Evolutionary conservation across 2,329 filamentous ascomycete genomes (phyloP).

Genomic region (Tolypocladium ovalisporum): DNA sequence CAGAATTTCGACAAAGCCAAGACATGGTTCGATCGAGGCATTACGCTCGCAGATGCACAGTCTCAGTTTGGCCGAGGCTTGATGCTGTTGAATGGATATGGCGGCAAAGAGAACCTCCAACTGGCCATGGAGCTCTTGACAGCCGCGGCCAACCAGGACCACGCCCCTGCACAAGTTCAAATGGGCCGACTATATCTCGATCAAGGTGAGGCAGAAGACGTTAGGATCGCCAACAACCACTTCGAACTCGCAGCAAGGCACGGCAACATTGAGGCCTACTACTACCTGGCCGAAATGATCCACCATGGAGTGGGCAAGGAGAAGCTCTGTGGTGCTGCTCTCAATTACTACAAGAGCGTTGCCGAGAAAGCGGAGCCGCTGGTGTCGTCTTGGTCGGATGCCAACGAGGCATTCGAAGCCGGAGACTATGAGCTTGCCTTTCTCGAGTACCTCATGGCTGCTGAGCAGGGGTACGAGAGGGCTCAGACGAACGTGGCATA

Average conservation of each 20-base stretch:
- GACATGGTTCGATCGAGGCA: constrained; percentile 75
- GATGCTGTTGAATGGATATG: constrained; percentile 73
- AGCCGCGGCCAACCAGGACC: constrained; percentile 71
- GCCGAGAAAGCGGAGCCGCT: constrained; percentile 62
- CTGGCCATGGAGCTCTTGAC: constrained; percentile 69
- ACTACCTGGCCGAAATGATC: constrained; percentile 83
- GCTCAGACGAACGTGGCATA: constrained; percentile 86
- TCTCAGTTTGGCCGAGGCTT: constrained; percentile 78
- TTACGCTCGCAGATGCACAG: constrained; percentile 64
- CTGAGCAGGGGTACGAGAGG: constrained; percentile 84
- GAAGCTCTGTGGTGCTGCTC: constrained; percentile 64
- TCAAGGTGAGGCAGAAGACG: constrained; percentile 59
- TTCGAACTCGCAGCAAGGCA: constrained; percentile 80
- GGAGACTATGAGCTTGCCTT: constrained; percentile 74
- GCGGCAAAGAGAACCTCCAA: constrained; percentile 55
- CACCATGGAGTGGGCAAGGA: constrained; percentile 72
- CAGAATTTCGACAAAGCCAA: constrained; percentile 69
- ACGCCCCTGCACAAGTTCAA: constrained; percentile 69
- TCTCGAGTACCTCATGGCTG: constrained; percentile 73
- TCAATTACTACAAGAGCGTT: constrained; percentile 73
- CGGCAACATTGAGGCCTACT: constrained; percentile 78
- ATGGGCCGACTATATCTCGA: constrained; percentile 79
- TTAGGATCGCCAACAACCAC: constrained; percentile 70
- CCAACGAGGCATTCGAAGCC: constrained; percentile 69
- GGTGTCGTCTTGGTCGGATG: constrained; percentile 70